These are phyloP conservation scores for Candida xyloterini DNA, from an alignment of 805 yeast genomes.

Conservation along the genomic window DNA sequence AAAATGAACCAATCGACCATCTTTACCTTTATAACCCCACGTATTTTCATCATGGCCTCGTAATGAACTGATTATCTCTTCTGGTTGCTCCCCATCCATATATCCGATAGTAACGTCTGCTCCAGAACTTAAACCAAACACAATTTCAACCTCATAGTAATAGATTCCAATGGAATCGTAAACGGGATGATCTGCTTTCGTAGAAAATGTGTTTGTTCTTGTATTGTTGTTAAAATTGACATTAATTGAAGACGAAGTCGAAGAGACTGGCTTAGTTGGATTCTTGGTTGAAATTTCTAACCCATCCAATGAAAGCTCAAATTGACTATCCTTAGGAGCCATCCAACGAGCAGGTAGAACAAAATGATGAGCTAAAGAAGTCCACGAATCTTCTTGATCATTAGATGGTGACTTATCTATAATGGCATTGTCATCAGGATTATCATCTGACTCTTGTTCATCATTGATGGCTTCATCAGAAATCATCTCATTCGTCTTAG, in stretches of 20 bases:
- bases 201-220: slow-evolving; percentile 18
- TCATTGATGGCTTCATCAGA: slow-evolving; percentile 12
- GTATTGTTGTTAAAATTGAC: slow-evolving; percentile 10
- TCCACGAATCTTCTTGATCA: slow-evolving; percentile 9
- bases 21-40: slow-evolving; percentile 53
- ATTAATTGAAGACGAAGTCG: slow-evolving; percentile 8
- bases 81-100: slow-evolving; percentile 32
- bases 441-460: slow-evolving; percentile 5
- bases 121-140: slow-evolving; percentile 33
- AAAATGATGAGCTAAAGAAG: not conserved
- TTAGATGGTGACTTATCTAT: slow-evolving; percentile 9
- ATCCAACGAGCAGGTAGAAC: slow-evolving; percentile 29
- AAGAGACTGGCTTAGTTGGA: slow-evolving; percentile 15
- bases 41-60: slow-evolving; percentile 48
- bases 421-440: slow-evolving; percentile 5
- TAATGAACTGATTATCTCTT: slow-evolving; percentile 32
- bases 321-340: slow-evolving; percentile 16
- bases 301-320: slow-evolving; percentile 23
- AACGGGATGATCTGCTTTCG: slow-evolving; percentile 36
- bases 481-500: slow-evolving; percentile 1
- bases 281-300: slow-evolving; percentile 25
- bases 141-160: slow-evolving; percentile 48
- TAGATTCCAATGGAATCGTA: slow-evolving; percentile 43
- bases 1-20: slow-evolving; percentile 41
- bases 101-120: slow-evolving; percentile 46